phyloP scores from a whole-genome alignment of 1,284 basidiomycete species.

The Marasmius sp. region DNA sequence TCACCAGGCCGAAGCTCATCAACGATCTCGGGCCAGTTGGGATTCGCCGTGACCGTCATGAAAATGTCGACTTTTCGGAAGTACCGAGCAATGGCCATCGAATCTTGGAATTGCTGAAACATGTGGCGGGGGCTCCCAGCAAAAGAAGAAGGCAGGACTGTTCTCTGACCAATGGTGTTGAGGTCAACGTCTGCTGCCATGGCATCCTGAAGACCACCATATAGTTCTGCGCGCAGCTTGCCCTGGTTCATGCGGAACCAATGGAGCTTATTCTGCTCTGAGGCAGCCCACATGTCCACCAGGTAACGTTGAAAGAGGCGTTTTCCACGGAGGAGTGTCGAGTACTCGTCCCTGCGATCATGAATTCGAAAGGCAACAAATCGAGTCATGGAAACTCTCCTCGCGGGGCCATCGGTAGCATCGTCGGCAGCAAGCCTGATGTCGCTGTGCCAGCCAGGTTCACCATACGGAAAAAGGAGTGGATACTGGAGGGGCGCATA shows the following conservation, averaged over 20 bases:
- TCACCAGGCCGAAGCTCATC: slow-evolving; percentile 34
- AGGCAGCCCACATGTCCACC: slow-evolving; percentile 30
- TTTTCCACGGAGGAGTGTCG: background rate
- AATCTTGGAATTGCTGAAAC: slow-evolving; percentile 42
- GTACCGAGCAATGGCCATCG: slow-evolving; percentile 36
- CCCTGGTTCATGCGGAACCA: slow-evolving; percentile 27
- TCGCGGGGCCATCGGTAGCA: no score
- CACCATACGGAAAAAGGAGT: no score
- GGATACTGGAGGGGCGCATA: no score
- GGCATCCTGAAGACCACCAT: slow-evolving; percentile 31
- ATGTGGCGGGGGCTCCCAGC: slow-evolving; percentile 36
- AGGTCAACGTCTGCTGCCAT: slow-evolving; percentile 18
- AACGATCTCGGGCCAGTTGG: slow-evolving; percentile 39
- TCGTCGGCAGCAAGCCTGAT: no score
- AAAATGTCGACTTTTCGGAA: slow-evolving; percentile 39
- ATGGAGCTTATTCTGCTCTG: slow-evolving; percentile 23
- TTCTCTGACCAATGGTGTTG: slow-evolving; percentile 21
- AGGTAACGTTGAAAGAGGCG: no score
- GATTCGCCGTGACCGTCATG: slow-evolving; percentile 48
- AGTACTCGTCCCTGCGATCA: background rate
- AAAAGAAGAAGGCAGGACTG: slow-evolving; percentile 41
- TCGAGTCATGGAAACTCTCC: no score
- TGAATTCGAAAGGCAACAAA: no score
- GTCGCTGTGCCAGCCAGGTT: no score
- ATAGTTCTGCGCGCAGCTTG: slow-evolving; percentile 28